These are phyloP conservation scores for Pyronema domesticum DNA, from an alignment of 495 filamentous ascomycete species.

Conservation along the genomic window DNA sequence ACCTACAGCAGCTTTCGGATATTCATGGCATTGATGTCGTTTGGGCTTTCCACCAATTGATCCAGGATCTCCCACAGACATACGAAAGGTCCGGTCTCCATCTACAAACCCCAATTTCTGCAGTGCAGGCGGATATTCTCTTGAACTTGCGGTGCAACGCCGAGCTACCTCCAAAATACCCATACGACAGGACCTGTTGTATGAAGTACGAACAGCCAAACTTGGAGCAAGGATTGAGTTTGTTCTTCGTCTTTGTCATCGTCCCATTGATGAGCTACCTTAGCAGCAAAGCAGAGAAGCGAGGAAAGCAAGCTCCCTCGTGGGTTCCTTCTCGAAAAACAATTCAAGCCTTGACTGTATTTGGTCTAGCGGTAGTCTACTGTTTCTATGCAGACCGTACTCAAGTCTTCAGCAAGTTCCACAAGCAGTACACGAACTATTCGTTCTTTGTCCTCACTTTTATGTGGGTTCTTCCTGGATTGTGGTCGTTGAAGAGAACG, in stretches of 20 bases:
- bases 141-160: conserved; percentile 43
- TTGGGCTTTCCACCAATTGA: conserved; percentile 37
- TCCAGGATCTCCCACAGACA: conserved; percentile 17
- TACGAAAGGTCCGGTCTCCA: conserved; percentile 38
- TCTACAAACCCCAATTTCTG: conserved; percentile 32
- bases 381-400: conserved; percentile 42
- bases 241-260: conserved; percentile 23
- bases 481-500: conserved; percentile 26
- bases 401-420: conserved; percentile 36
- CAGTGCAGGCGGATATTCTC: conserved; percentile 34
- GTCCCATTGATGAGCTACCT: conserved; percentile 22
- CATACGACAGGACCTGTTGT: conserved; percentile 42
- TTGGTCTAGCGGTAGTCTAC: conserved; percentile 30
- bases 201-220: conserved; percentile 27
- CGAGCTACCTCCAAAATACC: conserved; percentile 27
- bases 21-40: conserved; percentile 31
- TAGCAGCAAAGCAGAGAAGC: conserved; percentile 9
- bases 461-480: conserved; percentile 25
- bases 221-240: conserved; percentile 23
- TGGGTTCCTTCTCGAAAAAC: conserved; percentile 16
- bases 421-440: conserved; percentile 31
- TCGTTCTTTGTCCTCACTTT: conserved; percentile 29
- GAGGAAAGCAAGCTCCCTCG: not conserved
- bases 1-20: conserved; percentile 31
- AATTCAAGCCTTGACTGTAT: conserved; percentile 20